These are phyloP conservation scores for Colletotrichum sp. DNA, from an alignment of 2,329 filamentous ascomycete genomes.

Conservation along the genomic window DNA sequence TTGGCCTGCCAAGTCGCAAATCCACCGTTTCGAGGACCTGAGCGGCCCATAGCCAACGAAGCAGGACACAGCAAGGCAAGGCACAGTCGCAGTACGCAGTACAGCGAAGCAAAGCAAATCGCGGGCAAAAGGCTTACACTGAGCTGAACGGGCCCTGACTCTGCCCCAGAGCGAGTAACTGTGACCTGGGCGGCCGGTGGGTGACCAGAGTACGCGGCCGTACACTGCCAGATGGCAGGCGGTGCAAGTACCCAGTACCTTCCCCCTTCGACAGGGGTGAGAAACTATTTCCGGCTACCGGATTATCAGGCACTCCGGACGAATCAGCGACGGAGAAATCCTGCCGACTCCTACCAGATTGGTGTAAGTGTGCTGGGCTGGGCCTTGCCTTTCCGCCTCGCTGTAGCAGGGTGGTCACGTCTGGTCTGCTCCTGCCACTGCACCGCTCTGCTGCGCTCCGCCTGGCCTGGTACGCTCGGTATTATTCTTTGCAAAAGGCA, in stretches of 20 bases:
- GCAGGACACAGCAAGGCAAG: not conserved
- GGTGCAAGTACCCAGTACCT: slow-evolving; percentile 4
- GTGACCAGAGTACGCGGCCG: not conserved
- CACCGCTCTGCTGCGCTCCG: not conserved
- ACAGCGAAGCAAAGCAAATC: not conserved
- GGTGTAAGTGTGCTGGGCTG: slow-evolving; percentile 28
- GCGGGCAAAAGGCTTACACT: slow-evolving; percentile 10
- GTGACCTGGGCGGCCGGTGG: not conserved
- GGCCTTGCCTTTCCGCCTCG: slow-evolving; percentile 22
- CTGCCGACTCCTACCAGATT: slow-evolving; percentile 27
- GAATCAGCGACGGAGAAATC: slow-evolving; percentile 26
- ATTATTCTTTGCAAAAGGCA: slow-evolving; percentile 22
- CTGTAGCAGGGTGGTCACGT: slow-evolving; percentile 22
- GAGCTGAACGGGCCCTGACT: not conserved
- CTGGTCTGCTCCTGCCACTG: slow-evolving; percentile 20
- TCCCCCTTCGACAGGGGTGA: not conserved
- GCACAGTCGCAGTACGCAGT: not conserved
- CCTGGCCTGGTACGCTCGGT: slow-evolving; percentile 5
- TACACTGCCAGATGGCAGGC: slow-evolving; percentile 2
- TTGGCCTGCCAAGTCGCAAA: slow-evolving; percentile 20
- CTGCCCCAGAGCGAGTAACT: not conserved
- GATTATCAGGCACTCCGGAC: slow-evolving; percentile 33
- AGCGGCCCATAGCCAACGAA: not conserved
- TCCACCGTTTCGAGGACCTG: slow-evolving; percentile 8
- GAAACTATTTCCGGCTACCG: slow-evolving; percentile 25